phyloP scores from a whole-genome alignment of 2,329 filamentous ascomycete species.

The Botrytis paeoniae region DNA sequence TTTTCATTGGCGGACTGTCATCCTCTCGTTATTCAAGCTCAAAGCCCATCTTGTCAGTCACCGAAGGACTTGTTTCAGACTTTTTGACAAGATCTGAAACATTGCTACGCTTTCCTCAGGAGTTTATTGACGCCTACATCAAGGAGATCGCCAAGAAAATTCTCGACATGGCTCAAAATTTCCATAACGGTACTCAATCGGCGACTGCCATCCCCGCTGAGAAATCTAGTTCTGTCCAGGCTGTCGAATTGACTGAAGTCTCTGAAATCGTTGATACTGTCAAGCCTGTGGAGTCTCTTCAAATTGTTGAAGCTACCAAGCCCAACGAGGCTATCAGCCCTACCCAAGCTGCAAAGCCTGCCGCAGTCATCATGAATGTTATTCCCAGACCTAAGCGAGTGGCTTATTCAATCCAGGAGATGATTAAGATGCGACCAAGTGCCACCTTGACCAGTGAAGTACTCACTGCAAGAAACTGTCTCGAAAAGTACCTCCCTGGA shows the following conservation, averaged over 20 bases:
- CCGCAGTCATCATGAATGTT: background rate
- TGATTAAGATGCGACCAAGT: slow-evolving; percentile 11
- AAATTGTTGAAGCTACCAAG: background rate
- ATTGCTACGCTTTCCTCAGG: slow-evolving; percentile 3
- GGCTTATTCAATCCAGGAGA: slow-evolving; percentile 9
- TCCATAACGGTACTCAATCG: background rate
- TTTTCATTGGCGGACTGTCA: slow-evolving; percentile 16
- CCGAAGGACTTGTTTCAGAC: slow-evolving; percentile 10
- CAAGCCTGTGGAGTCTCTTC: background rate
- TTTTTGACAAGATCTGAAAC: slow-evolving; percentile 14
- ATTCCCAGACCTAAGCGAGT: background rate
- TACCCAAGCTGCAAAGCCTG: background rate
- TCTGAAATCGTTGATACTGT: background rate
- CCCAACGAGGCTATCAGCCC: background rate
- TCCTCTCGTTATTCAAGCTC: slow-evolving; percentile 18
- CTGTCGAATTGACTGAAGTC: background rate
- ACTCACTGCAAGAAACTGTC: background rate
- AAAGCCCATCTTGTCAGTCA: slow-evolving; percentile 3
- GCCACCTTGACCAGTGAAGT: background rate
- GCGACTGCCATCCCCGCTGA: background rate
- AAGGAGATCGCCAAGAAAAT: slow-evolving; percentile 16
- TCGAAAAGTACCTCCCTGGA: background rate
- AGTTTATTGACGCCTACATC: slow-evolving; percentile 6
- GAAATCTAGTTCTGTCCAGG: background rate
- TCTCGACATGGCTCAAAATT: slow-evolving; percentile 19